phyloP scores from a whole-genome alignment of 768 basidiomycete genomes.

The Kondoa malvinella region DNA sequence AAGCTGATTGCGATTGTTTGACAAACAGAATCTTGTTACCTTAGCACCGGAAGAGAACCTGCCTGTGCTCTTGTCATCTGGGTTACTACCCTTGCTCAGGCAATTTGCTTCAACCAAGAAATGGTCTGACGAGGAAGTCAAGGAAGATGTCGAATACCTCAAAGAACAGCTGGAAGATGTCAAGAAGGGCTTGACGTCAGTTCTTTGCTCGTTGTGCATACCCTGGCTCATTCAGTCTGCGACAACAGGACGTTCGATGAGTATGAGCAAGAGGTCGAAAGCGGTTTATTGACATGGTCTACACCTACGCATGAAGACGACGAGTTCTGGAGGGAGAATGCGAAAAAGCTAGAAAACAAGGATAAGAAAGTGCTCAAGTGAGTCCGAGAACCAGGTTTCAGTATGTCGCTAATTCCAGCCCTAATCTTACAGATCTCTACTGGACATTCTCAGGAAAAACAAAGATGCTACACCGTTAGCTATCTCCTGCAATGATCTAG shows the following conservation, averaged over 20 bases:
- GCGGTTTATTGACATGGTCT: conserved; percentile 75
- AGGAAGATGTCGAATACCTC: conserved; percentile 78
- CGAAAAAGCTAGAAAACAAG: conserved; percentile 62
- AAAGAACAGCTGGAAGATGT: conserved; percentile 66
- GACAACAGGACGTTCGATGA: conserved; percentile 74
- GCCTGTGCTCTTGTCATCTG: conserved; percentile 64
- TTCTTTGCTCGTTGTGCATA: conserved; percentile 17
- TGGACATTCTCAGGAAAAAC: conserved; percentile 53
- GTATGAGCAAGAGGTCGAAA: conserved; percentile 73
- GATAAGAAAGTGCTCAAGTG: conserved; percentile 73
- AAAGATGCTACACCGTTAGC: conserved; percentile 58
- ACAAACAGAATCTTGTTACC: conserved; percentile 59
- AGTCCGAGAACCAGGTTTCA: conserved; percentile 8
- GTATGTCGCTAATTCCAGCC: not conserved
- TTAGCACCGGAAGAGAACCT: conserved; percentile 78
- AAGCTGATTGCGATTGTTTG: not conserved
- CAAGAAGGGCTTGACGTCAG: conserved; percentile 79
- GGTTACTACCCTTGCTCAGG: conserved; percentile 63
- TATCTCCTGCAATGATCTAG: conserved; percentile 82
- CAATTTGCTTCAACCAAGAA: conserved; percentile 62
- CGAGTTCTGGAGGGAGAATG: conserved; percentile 96
- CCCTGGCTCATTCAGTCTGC: no score
- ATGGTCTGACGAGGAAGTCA: conserved; percentile 65
- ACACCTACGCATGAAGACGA: conserved; percentile 90
- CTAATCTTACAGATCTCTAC: conserved; percentile 43